Evolutionary conservation across 768 basidiomycete genomes (phyloP), one percentile per base, ranked within the genome.

Genomic region (Leccinum obscurum): DNA sequence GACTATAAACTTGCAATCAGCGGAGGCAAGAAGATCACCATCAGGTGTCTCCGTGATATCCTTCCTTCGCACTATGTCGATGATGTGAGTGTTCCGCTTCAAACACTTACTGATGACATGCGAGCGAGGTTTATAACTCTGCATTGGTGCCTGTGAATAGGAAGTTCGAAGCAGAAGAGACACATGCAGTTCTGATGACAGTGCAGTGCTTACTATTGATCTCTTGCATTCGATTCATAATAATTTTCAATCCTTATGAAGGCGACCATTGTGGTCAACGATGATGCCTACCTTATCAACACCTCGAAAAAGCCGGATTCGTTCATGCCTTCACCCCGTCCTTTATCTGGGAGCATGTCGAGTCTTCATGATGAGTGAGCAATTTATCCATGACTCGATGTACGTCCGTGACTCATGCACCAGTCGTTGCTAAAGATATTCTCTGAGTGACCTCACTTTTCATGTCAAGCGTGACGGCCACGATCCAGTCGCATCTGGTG

Each of bases 401-500:
- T 57, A n/a, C 28, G n/a, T 46, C 44, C 48, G 6, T 50, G 48
- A 49, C 41, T 55, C 26, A 52, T 14, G 7, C 9, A 6, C 28
- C 24, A 28, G 4, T 24, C n/a, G 6, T 37, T 15, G 14, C 41
- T 32, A 4, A 53, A 64, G 63, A 20, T 52, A 22, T 24, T 54
- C 28, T 14, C 26, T 35, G 11, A 61, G 59, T 8, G 64, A 64
- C 49, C 56, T 65, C 14, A 65, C 63, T 14, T 22, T 1, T 20
- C 44, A 55, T 20, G 37, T 65, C 24, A 53, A 22, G 44, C 64
- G 64, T 22, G 63, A 61, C 6, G 26, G 59, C 7, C 54, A 30
- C 6, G 64, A 65, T 37, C 64, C 64, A 9, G 54, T 61, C 17
- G 56, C 64, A 32, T 65, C 59, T 2, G 64, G 64, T 26, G 64